phyloP scores from a whole-genome alignment of 129 eudicot species.

The Dittrichia graveolens region DNA sequence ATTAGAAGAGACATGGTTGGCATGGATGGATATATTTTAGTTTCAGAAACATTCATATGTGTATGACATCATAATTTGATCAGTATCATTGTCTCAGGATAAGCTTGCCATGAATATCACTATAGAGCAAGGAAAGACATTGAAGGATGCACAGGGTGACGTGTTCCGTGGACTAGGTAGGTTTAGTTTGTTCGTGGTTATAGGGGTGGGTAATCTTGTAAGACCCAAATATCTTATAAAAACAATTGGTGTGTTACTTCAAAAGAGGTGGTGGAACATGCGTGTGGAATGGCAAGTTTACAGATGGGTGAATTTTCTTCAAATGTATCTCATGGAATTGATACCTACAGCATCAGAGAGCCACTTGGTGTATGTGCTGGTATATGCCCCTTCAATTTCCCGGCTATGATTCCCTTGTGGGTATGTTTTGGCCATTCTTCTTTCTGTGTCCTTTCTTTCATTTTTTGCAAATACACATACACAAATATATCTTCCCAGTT shows the following conservation, averaged over 20 bases:
- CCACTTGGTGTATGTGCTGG: slow-evolving; percentile 99
- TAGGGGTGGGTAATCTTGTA: not conserved
- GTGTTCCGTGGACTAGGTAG: slow-evolving; percentile 98
- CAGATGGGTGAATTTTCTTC: slow-evolving; percentile 97
- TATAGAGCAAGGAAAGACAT: slow-evolving; percentile 96
- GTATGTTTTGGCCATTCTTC: slow-evolving; percentile 45
- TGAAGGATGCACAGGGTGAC: slow-evolving; percentile 98
- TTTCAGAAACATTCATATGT: not conserved
- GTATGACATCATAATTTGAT: slow-evolving; percentile 15
- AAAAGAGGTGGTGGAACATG: slow-evolving; percentile 99
- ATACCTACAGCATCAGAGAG: slow-evolving; percentile 94
- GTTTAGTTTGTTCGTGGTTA: slow-evolving; percentile 7
- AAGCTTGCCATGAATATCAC: slow-evolving; percentile 91
- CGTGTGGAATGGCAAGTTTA: slow-evolving; percentile 93
- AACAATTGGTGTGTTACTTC: slow-evolving; percentile 18
- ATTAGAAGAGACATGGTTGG: slow-evolving; percentile 90
- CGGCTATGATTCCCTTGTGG: slow-evolving; percentile 99
- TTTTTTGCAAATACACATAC: too few relatives aligned
- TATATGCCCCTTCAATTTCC: slow-evolving; percentile 97
- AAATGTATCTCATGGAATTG: slow-evolving; percentile 93
- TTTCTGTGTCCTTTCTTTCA: slow-evolving; percentile 1
- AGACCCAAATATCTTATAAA: slow-evolving; percentile 3
- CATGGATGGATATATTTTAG: not conserved
- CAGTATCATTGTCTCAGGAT: slow-evolving; percentile 46
- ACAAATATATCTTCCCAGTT: too few relatives aligned